A percentile compares a stretch with the other conserved stretches of the same genome.
These are phyloP conservation scores for Aspergillus alliaceus DNA, from an alignment of 2,329 filamentous ascomycete species.

Conservation along the genomic window DNA sequence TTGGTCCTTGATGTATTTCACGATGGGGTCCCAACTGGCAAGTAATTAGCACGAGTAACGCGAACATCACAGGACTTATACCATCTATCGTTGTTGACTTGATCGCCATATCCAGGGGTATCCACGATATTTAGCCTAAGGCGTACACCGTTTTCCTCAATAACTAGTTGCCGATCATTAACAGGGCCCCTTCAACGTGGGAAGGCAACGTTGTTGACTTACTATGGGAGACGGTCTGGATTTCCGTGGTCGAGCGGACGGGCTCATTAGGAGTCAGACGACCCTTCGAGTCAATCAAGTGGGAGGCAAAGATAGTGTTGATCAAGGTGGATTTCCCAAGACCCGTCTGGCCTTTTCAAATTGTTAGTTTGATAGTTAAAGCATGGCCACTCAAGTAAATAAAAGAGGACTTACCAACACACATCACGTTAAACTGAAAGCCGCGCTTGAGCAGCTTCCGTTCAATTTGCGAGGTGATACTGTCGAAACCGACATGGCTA, in stretches of 20 bases:
- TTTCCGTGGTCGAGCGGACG: constrained; percentile 94
- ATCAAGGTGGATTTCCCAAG: constrained; percentile 98
- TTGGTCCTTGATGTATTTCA: constrained; percentile 99
- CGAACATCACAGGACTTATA: constrained; percentile 28
- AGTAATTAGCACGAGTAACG: constrained; percentile 21
- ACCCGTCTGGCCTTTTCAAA: constrained; percentile 83
- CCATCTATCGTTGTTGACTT: constrained; percentile 99
- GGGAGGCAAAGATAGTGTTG: constrained; percentile 99
- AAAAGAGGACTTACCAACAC: constrained; percentile 74
- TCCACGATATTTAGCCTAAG: constrained; percentile 98
- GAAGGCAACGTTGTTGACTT: constrained; percentile 26
- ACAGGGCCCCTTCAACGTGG: not conserved
- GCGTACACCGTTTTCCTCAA: constrained; percentile 98
- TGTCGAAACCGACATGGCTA: constrained; percentile 99
- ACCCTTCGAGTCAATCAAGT: constrained; percentile 98
- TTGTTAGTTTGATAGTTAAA: constrained; percentile 1
- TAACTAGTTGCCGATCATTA: constrained; percentile 54
- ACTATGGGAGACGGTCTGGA: constrained; percentile 93
- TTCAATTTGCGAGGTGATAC: constrained; percentile 99
- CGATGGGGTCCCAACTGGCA: constrained; percentile 89
- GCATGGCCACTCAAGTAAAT: not conserved
- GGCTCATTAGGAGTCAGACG: constrained; percentile 89
- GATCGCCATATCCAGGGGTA: constrained; percentile 95
- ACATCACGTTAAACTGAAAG: constrained; percentile 99
- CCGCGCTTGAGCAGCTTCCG: constrained; percentile 99